phyloP scores from a whole-genome alignment of 371 early-diverging fungal species.

The Mortierella sp. region DNA sequence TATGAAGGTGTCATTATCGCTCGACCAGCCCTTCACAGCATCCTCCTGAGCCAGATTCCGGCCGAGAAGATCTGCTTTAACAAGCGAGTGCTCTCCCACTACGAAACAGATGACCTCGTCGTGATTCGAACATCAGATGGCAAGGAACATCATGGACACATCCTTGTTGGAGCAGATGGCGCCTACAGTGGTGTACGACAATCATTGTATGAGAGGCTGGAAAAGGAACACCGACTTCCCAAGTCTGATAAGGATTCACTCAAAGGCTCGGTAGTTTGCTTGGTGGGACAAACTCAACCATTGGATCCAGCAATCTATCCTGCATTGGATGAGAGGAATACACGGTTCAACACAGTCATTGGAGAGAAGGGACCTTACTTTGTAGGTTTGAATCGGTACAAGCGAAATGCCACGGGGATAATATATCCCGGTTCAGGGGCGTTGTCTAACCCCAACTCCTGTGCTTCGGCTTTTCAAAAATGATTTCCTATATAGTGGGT shows the following conservation, averaged over 20 bases:
- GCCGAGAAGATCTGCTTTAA: constrained; percentile 11
- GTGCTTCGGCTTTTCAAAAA: too few species aligned
- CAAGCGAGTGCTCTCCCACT: constrained; percentile 10
- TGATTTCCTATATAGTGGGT: too few species aligned
- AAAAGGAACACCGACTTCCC: constrained; percentile 4
- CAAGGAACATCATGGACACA: constrained; percentile 2
- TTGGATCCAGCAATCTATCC: background rate
- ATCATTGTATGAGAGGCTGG: constrained; percentile 7
- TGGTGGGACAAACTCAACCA: constrained; percentile 19
- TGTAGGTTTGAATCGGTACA: too few species aligned
- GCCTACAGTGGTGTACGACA: constrained; percentile 25
- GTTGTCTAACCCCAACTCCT: too few species aligned
- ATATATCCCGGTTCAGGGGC: too few species aligned
- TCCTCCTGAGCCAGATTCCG: constrained; percentile 12
- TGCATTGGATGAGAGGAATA: background rate
- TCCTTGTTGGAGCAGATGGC: constrained; percentile 32
- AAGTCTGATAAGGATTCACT: constrained; percentile 6
- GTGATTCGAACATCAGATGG: constrained; percentile 11
- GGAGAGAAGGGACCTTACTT: background rate
- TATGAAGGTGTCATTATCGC: constrained; percentile 4
- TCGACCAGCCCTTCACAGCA: constrained; percentile 12
- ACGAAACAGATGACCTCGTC: constrained; percentile 2
- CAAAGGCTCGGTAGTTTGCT: constrained; percentile 2
- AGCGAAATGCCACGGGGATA: too few species aligned
- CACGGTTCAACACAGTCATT: background rate